Base-by-base conservation (phyloP, 2,329 filamentous ascomycete species). In the Monosporascus sp. region DNA sequence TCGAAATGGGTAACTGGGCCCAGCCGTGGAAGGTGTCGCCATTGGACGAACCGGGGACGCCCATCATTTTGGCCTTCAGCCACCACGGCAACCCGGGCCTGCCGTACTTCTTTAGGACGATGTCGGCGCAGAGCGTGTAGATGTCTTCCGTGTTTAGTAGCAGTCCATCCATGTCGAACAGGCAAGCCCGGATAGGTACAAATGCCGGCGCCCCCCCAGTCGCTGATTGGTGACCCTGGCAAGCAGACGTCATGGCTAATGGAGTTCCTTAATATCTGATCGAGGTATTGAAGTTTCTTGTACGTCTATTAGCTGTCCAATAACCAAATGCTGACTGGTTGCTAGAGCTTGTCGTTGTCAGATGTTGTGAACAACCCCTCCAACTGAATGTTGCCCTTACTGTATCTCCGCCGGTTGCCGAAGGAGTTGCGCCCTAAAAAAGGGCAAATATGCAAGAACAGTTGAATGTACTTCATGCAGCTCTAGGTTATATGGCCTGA, bases 151-250 rank as follows among this genome's bases (percentile, higher is more conserved):
- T 84, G 70, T 90, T 82, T 66, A 90, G 84, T 31, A 90, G 76
- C 25, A 90, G 80, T 49, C 88, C 88, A 66, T 91, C 87, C 86
- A 90, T 89, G 72, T 91, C 88, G 70, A 91, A 90, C 54, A 91
- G 80, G 68, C 85, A 89, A 54, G 86, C 87, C 54, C 85, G 78
- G 54, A 90, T 77, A 46, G 79, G 77, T 53, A 82, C 79, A 58
- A 83, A 74, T 59, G 54, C 53, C 9, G 44, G 22, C 22, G 50
- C 15, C 4, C 24, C 37, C 37, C 46, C 49, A 25, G 14, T n/a
- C 48, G n/a, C 47, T 17, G 49, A 34, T 48, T 27, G 27, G 5
- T 14, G 31, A 5, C 31, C 9, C 11, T 34, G 31, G 31, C 31
- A 14, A 34, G 31, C 11, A 34, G 11, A 14, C 11, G 31, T 34